Base-by-base conservation (phyloP, 2,329 filamentous ascomycete genomes). In the Aspergillus fumigatus region DNA sequence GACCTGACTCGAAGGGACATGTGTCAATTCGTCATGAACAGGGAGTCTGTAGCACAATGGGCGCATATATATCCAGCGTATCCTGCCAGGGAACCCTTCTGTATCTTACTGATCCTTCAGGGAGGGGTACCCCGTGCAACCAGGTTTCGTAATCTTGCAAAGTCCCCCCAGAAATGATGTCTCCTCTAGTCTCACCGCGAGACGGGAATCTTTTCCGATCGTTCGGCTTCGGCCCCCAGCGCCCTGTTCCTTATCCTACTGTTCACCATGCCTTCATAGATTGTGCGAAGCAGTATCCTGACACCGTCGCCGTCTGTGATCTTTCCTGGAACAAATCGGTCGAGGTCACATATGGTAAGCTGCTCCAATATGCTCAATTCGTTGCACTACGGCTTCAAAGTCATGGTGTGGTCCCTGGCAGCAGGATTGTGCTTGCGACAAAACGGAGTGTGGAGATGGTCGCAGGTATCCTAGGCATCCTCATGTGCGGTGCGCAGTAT, bases 391-490 rank as follows among this genome's bases (percentile, higher is more conserved):
- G 29, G 3, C 47, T 58, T n/a, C 40, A 45, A n/a, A 14, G 10
- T 4, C 26, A 45, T 38, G 56, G 53, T 14, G 53, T 58, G 26
- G 26, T 19, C 0, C 45, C 56, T 25, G 50, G 45, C 5, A 48
- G 29, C 29, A 51, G 50, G 3, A 49, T 58, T 25, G 26, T 52
- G 10, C 49, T 58, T 3, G 25, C 49, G 1, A 35, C 43, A 2
- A 58, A 55, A 32, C 47, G 56, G 7, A 51, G 56, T 11, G 19
- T 55, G n/a, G 56, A 58, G 32, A 58, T 58, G 56, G 53, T 58
- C 6, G 53, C 56, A 25, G 56, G 56, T 10, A 56, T 56, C 7
- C 50, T 58, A 4, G 56, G 50, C 2, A 53, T 56, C 21, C 53
- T 58, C 23, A 58, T 56, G 47, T 29, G 26, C 10, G 56, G 56